Evolutionary conservation across 1,139 yeast genomes (phyloP).

Genomic region (Candida sanyaensis): DNA sequence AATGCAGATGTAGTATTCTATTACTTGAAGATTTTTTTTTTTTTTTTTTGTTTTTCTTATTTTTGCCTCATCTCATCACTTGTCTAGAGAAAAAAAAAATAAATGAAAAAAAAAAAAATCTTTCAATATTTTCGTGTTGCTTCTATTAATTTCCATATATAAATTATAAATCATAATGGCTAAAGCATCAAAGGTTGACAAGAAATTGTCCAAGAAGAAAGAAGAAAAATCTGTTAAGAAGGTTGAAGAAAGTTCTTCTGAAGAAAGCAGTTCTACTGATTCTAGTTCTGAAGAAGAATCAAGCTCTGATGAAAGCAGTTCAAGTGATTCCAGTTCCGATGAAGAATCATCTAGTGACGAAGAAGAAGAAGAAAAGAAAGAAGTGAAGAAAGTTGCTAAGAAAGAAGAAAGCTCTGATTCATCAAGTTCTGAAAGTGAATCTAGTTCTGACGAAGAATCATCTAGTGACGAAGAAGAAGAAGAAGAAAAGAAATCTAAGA

Average conservation of each 20-base stretch:
- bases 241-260: constrained; percentile 20
- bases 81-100: constrained; percentile 6
- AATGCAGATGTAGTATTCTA: no score
- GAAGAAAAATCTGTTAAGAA: constrained; percentile 19
- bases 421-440: constrained; percentile 18
- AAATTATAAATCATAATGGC: constrained; percentile 22
- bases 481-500: constrained; percentile 24
- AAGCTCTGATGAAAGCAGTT: constrained; percentile 4
- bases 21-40: no score
- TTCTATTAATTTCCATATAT: background rate
- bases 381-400: constrained; percentile 18
- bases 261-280: constrained; percentile 10
- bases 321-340: constrained; percentile 6
- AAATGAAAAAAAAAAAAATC: constrained; percentile 6
- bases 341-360: constrained; percentile 16
- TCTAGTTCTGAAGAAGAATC: constrained; percentile 5
- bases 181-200: constrained; percentile 28
- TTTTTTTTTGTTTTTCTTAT: constrained; percentile 3
- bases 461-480: constrained; percentile 19
- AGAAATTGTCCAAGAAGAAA: constrained; percentile 25
- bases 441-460: constrained; percentile 6
- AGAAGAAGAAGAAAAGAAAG: constrained; percentile 27
- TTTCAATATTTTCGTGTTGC: background rate
- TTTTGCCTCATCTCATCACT: constrained; percentile 13
- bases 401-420: constrained; percentile 26